A percentile compares a stretch with the other conserved stretches of the same genome.
Evolutionary conservation across 306 rosid species (phyloP).

Genomic region (Castanea crenata): DNA sequence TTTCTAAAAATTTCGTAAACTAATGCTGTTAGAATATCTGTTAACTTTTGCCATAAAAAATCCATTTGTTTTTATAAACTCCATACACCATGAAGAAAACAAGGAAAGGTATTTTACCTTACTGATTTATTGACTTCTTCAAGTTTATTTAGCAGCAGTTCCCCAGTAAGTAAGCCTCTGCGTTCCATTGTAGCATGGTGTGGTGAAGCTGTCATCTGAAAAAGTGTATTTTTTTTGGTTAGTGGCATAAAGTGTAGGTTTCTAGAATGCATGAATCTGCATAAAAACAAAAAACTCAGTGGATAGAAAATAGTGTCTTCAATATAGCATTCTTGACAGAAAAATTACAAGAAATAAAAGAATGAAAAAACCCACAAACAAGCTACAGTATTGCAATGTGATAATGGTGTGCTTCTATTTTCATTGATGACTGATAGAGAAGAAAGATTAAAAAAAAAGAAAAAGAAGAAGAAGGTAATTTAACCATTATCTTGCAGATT

Average conservation of each 20-base stretch:
- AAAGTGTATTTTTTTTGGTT: background rate
- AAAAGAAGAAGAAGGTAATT: background rate
- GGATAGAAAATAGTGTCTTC: background rate
- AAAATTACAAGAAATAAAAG: background rate
- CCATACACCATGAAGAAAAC: background rate
- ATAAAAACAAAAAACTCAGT: background rate
- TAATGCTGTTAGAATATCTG: no score
- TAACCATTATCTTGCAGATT: background rate
- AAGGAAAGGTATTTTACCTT: slow-evolving; percentile 45
- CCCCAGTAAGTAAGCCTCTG: slow-evolving; percentile 46
- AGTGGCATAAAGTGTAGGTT: no score
- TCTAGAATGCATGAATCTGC: background rate
- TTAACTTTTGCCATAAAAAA: no score
- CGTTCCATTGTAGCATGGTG: slow-evolving; percentile 47
- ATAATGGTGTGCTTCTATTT: background rate
- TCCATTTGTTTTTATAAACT: no score
- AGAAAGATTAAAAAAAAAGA: background rate
- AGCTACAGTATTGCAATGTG: background rate
- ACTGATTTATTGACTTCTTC: slow-evolving; percentile 85
- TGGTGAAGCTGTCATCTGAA: slow-evolving; percentile 59
- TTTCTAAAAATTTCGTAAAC: no score
- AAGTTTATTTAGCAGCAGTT: slow-evolving; percentile 60
- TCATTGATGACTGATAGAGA: background rate
- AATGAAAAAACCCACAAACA: background rate
- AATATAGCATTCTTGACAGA: background rate